These are phyloP conservation scores for Scorias spongiosa DNA, from an alignment of 2,329 filamentous ascomycete genomes.

Conservation along the genomic window DNA sequence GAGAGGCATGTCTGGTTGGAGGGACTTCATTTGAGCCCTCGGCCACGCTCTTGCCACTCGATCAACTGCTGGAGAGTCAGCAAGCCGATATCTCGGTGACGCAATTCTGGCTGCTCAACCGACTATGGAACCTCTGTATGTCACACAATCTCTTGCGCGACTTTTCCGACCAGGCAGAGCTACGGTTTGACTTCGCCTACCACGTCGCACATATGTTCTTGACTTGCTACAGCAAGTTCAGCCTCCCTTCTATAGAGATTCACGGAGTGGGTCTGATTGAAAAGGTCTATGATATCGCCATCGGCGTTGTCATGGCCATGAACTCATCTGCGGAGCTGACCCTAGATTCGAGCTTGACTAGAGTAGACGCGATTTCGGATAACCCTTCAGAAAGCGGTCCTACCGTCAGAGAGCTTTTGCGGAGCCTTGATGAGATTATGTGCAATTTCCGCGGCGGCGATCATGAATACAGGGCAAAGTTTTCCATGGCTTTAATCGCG, in stretches of 20 bases:
- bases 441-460: no score
- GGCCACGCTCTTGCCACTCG: no score
- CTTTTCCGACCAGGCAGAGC: constrained; percentile 13
- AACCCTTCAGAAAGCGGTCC: neutral
- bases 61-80: no score
- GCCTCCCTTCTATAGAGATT: constrained; percentile 24
- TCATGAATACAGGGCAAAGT: no score
- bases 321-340: constrained; percentile 6
- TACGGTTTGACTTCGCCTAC: constrained; percentile 23
- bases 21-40: no score
- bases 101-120: no score
- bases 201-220: constrained; percentile 22
- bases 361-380: constrained; percentile 6
- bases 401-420: constrained; percentile 4
- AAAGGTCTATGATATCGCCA: constrained; percentile 25
- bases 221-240: constrained; percentile 20
- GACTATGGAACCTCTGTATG: no score
- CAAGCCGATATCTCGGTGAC: no score
- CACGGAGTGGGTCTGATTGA: constrained; percentile 27
- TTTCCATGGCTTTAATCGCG: no score
- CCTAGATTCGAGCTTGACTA: constrained; percentile 4
- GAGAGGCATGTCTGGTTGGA: no score
- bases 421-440: constrained; percentile 1
- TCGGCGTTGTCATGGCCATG: constrained; percentile 12
- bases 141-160: no score